These are phyloP conservation scores for Ophiocordyceps camponoti-saundersi DNA, from an alignment of 2,329 filamentous ascomycete species.

Conservation along the genomic window DNA sequence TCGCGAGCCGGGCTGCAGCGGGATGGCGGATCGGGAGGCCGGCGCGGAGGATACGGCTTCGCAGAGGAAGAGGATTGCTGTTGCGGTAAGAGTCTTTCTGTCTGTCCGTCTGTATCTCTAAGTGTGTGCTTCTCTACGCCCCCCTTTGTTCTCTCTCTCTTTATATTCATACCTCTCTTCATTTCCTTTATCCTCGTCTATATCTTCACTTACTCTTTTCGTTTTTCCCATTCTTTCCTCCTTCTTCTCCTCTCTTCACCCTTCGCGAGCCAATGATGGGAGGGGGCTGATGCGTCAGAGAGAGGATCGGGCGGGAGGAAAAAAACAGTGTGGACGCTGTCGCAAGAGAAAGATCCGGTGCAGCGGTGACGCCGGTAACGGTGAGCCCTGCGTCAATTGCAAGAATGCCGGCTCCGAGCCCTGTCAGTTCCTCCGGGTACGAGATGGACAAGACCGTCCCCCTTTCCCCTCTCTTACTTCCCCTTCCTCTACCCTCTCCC, in stretches of 20 bases:
- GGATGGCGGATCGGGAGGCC: slow-evolving; percentile 5
- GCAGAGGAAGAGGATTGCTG: slow-evolving; percentile 39
- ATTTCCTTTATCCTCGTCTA: too few relatives aligned
- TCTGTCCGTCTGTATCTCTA: background rate
- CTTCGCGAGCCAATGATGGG: background rate
- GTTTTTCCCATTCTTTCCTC: background rate
- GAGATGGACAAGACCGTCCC: slow-evolving; percentile 3
- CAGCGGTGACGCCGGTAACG: slow-evolving; percentile 66
- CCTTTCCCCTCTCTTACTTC: background rate
- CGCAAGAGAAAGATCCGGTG: slow-evolving; percentile 90
- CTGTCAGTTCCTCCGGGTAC: slow-evolving; percentile 71
- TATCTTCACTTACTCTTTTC: background rate
- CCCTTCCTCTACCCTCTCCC: background rate
- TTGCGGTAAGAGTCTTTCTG: slow-evolving; percentile 30
- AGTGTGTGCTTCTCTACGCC: too few relatives aligned
- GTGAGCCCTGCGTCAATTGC: slow-evolving; percentile 71
- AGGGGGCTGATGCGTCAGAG: background rate
- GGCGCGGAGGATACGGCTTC: slow-evolving; percentile 19
- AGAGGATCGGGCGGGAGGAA: background rate
- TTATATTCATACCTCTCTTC: too few relatives aligned
- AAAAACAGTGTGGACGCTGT: slow-evolving; percentile 70
- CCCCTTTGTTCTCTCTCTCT: too few relatives aligned
- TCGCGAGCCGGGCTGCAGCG: slow-evolving; percentile 2
- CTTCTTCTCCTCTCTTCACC: background rate
- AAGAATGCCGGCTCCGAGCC: slow-evolving; percentile 50